These are phyloP conservation scores for Quercus tomentella DNA, from an alignment of 331 rosid species.

Conservation along the genomic window DNA sequence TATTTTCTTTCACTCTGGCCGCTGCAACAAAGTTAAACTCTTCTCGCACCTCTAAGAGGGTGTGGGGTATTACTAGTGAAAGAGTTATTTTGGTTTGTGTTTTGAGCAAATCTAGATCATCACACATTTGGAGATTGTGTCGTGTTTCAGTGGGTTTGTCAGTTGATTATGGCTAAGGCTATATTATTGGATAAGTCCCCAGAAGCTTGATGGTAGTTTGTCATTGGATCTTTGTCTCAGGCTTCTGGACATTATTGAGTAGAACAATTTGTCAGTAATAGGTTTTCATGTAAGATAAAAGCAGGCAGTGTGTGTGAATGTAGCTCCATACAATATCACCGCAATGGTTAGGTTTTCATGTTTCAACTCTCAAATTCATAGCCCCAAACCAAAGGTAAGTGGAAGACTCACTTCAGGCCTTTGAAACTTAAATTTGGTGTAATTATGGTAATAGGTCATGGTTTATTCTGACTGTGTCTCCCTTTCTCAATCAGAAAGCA, in stretches of 20 bases:
- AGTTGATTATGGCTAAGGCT: slow-evolving; percentile 93
- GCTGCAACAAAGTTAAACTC: slow-evolving; percentile 48
- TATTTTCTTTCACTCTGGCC: slow-evolving; percentile 93
- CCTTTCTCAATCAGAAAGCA: slow-evolving; percentile 54
- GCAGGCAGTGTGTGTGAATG: slow-evolving; percentile 34
- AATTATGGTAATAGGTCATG: slow-evolving; percentile 10
- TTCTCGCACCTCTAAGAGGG: slow-evolving; percentile 95
- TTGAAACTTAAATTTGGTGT: slow-evolving; percentile 1
- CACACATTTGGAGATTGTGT: slow-evolving; percentile 92
- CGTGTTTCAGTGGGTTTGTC: slow-evolving; percentile 87
- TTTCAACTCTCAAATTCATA: slow-evolving; percentile 53
- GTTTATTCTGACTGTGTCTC: slow-evolving; percentile 23
- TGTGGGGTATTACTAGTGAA: slow-evolving; percentile 76
- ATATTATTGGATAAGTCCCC: slow-evolving; percentile 19
- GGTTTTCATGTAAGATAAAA: slow-evolving; percentile 24
- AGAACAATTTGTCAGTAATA: slow-evolving; percentile 22
- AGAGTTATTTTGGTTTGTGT: slow-evolving; percentile 59
- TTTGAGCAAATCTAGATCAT: slow-evolving; percentile 61
- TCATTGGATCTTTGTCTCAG: slow-evolving; percentile 11
- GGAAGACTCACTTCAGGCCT: slow-evolving; percentile 6
- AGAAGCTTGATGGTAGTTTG: slow-evolving; percentile 36
- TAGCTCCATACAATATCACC: slow-evolving; percentile 30
- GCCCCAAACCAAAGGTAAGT: slow-evolving; percentile 72
- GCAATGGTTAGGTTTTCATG: slow-evolving; percentile 77
- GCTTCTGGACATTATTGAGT: slow-evolving; percentile 43